Conservation (phyloP, 345 rosid species). For the Nephelium lappaceum region DNA sequence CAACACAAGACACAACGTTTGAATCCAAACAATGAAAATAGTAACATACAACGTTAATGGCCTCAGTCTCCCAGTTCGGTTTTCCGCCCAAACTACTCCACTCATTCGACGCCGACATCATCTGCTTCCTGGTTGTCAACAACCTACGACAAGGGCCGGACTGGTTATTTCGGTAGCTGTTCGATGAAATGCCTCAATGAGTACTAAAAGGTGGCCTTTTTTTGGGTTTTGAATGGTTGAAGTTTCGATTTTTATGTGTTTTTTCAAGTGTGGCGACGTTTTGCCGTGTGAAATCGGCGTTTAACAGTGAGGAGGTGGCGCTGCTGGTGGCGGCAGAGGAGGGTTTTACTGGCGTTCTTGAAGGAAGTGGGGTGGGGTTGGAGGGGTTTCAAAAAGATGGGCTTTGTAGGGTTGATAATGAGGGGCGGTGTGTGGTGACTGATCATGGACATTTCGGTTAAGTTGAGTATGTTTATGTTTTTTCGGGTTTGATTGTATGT, state of each 20-base stretch:
- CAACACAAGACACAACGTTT: no score
- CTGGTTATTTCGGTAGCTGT: constrained; percentile 78
- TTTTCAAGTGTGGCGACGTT: constrained; percentile 84
- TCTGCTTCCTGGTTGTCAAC: constrained; percentile 82
- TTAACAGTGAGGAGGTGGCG: constrained; percentile 70
- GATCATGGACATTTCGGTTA: constrained; percentile 84
- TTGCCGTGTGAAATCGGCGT: constrained; percentile 77
- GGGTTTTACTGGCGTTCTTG: constrained; percentile 77
- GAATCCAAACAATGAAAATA: constrained; percentile 54
- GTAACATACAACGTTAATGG: constrained; percentile 95
- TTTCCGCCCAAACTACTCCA: constrained; percentile 67
- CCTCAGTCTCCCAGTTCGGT: constrained; percentile 72
- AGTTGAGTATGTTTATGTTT: constrained; percentile 18
- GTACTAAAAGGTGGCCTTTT: no score
- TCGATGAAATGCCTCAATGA: constrained; percentile 24
- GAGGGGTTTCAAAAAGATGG: constrained; percentile 60
- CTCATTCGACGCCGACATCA: constrained; percentile 86
- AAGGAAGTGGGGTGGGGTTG: constrained; percentile 49
- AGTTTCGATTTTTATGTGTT: background rate
- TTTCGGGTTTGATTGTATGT: background rate
- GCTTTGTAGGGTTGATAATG: constrained; percentile 67
- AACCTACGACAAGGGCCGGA: constrained; percentile 74
- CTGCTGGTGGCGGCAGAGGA: constrained; percentile 84
- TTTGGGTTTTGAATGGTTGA: no score
- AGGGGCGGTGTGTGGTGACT: constrained; percentile 84